phyloP scores from a whole-genome alignment of 2,329 filamentous ascomycete species.

The Sporothrix euskadiensis region DNA sequence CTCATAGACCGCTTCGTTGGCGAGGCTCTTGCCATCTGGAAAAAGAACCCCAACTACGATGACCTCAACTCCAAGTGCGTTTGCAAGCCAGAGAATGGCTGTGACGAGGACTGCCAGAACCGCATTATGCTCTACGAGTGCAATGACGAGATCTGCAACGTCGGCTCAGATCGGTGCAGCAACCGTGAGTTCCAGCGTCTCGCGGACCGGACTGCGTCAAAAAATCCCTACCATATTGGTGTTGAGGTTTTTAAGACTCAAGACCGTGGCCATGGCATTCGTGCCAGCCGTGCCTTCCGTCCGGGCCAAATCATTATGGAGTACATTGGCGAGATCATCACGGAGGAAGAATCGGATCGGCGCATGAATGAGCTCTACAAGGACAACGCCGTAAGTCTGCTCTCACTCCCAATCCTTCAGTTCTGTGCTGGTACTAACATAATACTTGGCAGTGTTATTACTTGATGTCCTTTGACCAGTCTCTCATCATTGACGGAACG shows the following conservation, averaged over 20 bases:
- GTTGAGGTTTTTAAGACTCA: constrained; percentile 92
- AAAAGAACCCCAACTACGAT: constrained; percentile 72
- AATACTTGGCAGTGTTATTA: constrained; percentile 75
- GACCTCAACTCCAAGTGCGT: constrained; percentile 76
- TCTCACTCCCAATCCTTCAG: background rate
- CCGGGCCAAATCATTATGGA: constrained; percentile 97
- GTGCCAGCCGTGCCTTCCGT: constrained; percentile 83
- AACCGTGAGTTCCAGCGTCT: constrained; percentile 88
- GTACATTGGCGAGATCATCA: constrained; percentile 97
- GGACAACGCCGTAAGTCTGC: constrained; percentile 73
- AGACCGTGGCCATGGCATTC: constrained; percentile 87
- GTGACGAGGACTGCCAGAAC: constrained; percentile 89
- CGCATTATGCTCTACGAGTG: constrained; percentile 97
- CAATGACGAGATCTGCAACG: constrained; percentile 82
- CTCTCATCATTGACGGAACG: constrained; percentile 97
- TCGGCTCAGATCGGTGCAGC: constrained; percentile 70
- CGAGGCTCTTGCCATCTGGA: constrained; percentile 77
- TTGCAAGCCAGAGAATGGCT: constrained; percentile 75
- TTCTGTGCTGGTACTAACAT: background rate
- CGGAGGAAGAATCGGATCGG: constrained; percentile 86
- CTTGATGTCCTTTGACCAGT: constrained; percentile 96
- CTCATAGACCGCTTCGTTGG: constrained; percentile 81
- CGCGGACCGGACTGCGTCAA: constrained; percentile 61
- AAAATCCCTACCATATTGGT: constrained; percentile 81
- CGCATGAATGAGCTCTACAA: constrained; percentile 94